Base-by-base conservation (phyloP, 108 stramenopile species). In the Epipyxis sp. region DNA sequence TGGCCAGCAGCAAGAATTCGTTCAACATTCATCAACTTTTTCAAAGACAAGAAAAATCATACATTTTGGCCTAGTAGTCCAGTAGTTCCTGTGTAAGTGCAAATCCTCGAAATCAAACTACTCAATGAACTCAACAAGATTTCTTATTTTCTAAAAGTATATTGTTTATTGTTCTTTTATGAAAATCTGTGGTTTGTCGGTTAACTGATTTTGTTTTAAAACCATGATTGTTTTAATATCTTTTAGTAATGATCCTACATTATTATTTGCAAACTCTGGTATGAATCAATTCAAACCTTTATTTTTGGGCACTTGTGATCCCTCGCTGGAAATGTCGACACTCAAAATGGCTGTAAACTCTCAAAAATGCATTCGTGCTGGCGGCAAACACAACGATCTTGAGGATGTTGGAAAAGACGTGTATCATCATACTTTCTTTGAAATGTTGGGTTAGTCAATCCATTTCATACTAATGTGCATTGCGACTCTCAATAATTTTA, bases 371-470 rank as follows among this genome's bases (percentile, higher is more conserved):
- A 99, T 99, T 77, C 93, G 98, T 68, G 98, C 98, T 1, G 98
- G 98, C 32, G 98, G 98, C 69, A 99, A 99, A 91, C 98, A 99
- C 91, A 99, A 99, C 82, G 98, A 99, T 89, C 87, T 99, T 43
- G 98, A 99, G 79, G 98, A 99, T 85, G 97, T 98, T 10, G 98
- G 98, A 42, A 95, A 95, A 89, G 98, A 99, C 86, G 91, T 94
- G n/a, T 98, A 98, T 85, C 98, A 99, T 86, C 98, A 98, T 82
- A 99, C 98, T 72, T 99, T 98, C 86, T 99, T 99, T 87, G 97
- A 98, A 89, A 99, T 99, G 98, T 84, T 98, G 43, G n/a, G n/a
- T n/a, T n/a, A n/a, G n/a, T n/a, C n/a, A n/a, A n/a, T n/a, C n/a
- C n/a, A 97, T 96, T n/a, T n/a, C n/a, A n/a, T n/a, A n/a, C n/a